A percentile compares a stretch with the other conserved stretches of the same genome.
Evolutionary conservation across 768 basidiomycete genomes (phyloP).

Genomic region (Amanita brunnescens): DNA sequence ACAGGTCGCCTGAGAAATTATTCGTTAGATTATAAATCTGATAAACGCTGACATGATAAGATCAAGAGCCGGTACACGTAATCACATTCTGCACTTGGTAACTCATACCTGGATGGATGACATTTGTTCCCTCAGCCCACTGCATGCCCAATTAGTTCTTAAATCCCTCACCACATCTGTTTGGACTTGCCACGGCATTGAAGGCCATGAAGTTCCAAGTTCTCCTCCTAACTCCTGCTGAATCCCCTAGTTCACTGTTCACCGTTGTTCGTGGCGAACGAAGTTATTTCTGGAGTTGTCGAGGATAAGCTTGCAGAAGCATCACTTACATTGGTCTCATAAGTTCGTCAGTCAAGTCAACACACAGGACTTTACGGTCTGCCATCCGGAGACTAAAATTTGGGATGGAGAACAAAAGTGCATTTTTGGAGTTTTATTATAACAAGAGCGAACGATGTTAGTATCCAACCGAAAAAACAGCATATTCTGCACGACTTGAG

Average conservation of each 20-base stretch:
- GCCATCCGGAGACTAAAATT: no score
- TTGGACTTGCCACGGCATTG: slow-evolving; percentile 45
- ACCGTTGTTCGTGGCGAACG: slow-evolving; percentile 69
- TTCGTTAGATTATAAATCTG: no score
- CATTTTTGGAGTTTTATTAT: slow-evolving; percentile 54
- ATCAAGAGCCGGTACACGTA: no score
- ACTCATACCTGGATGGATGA: no score
- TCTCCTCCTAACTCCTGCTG: slow-evolving; percentile 69
- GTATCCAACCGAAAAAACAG: no score
- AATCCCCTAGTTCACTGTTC: slow-evolving; percentile 84
- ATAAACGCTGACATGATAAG: no score
- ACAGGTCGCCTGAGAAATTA: no score
- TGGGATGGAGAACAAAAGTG: slow-evolving; percentile 83
- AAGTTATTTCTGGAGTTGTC: slow-evolving; percentile 46
- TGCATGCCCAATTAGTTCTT: slow-evolving; percentile 49
- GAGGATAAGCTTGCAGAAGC: slow-evolving; percentile 58
- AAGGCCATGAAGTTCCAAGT: slow-evolving; percentile 53
- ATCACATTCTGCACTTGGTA: no score
- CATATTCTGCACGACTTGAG: not conserved
- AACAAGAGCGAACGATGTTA: slow-evolving; percentile 19
- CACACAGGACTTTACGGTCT: no score
- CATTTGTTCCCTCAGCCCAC: slow-evolving; percentile 50
- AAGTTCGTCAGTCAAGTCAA: slow-evolving; percentile 76
- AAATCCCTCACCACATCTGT: slow-evolving; percentile 59
- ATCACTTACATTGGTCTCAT: slow-evolving; percentile 58